Base-by-base conservation (phyloP, 768 basidiomycete genomes). In the Mycena venus region DNA sequence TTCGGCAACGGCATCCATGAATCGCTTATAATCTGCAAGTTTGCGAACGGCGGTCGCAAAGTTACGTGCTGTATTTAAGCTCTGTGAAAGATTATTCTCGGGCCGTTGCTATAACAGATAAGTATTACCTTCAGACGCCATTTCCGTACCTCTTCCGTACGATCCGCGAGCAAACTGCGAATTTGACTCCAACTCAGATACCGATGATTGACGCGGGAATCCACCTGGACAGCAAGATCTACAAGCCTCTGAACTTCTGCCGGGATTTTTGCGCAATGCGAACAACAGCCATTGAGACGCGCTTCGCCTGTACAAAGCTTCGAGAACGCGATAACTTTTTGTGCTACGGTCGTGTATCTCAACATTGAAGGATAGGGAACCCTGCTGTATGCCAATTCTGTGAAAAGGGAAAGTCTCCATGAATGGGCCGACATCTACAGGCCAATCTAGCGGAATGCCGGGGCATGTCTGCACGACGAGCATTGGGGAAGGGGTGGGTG, bases 321-420 rank as follows among this genome's bases (percentile, higher is more conserved):
- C 8, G 71, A 66, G 15, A 66, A 59, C 6, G 56, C 71, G 34
- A 49, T 25, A 3, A 56, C n/a, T n/a, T 10, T 10, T 38, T 6
- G 25, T 25, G 2, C 64, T 64, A 3, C 49, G 63, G 9, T 68
- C 31, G 34, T 55, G 71, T 2, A 59, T 53, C 25, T 73, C 72
- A 47, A 73, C 53, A 23, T 60, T 42, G 58, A 73, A 68, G 9
- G 72, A 56, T 4, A 67, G 64, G 11, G 56, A 34, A 25, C 59
- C 64, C 3, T n/a, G 47, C 0, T 32, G 21, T 6, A 66, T n/a
- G 6, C 71, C 63, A 12, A 72, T 32, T 17, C 72, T 23, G 32
- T 66, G 66, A 25, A 47, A 68, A 31, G 72, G 72, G 65, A 73
- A 73, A 0, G 72, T 73, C 32, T 67, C 31, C 36, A 38, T 29